Percentiles rank a stretch among this genome's conserved stretches.
Evolutionary conservation across 345 rosid genomes (phyloP).

Genomic region (Eucalyptus curtisii): DNA sequence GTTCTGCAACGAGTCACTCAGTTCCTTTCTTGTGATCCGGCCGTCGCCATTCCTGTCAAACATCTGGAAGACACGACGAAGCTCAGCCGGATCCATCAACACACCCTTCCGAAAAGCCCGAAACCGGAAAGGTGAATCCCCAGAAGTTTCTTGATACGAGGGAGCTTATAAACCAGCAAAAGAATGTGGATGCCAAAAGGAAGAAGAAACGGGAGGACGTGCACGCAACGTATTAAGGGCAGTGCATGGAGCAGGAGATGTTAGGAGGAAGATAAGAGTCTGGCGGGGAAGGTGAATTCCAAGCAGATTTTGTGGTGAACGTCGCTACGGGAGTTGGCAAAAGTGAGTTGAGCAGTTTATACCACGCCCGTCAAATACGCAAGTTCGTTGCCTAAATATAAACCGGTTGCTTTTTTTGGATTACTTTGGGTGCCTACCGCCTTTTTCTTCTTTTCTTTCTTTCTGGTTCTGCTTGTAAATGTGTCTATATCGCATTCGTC

Average conservation of each 20-base stretch:
- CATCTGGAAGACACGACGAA: conserved; percentile 80
- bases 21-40: conserved; percentile 58
- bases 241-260: conserved; percentile 19
- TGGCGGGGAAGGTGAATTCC: not conserved
- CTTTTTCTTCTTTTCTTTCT: not conserved
- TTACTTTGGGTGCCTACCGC: not conserved
- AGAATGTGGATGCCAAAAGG: not conserved
- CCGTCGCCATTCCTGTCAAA: conserved; percentile 87
- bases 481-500: not conserved
- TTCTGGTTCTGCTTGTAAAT: not conserved
- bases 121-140: not conserved
- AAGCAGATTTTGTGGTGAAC: not conserved
- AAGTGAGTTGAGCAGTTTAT: not conserved
- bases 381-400: not conserved
- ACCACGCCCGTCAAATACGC: not conserved
- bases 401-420: not conserved
- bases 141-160: not conserved
- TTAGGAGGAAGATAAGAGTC: conserved; percentile 12
- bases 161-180: not conserved
- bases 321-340: not conserved
- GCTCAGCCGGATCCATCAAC: conserved; percentile 58
- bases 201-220: not conserved
- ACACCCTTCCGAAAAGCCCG: not conserved
- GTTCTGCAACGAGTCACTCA: conserved; percentile 54
- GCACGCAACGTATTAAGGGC: conserved; percentile 6